These are phyloP conservation scores for Pichia terricola DNA, from an alignment of 1,139 yeast genomes.

Conservation along the genomic window DNA sequence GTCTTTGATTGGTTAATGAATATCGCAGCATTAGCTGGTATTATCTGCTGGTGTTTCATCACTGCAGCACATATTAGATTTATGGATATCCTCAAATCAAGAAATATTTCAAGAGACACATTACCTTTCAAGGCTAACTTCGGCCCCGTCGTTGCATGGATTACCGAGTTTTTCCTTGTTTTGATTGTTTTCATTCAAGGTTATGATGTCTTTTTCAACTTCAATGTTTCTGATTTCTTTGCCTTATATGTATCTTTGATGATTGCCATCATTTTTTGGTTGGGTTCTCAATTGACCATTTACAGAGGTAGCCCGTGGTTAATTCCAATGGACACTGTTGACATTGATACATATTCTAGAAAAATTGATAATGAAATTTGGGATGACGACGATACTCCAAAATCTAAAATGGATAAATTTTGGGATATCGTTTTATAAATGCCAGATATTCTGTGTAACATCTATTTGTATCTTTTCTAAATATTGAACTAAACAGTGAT, in stretches of 20 bases:
- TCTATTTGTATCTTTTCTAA: conserved; percentile 40
- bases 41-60: conserved; percentile 67
- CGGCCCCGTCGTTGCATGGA: conserved; percentile 56
- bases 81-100: conserved; percentile 47
- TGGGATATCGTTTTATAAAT: conserved; percentile 35
- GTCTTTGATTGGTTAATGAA: conserved; percentile 83
- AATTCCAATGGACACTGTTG: conserved; percentile 38
- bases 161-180: conserved; percentile 40
- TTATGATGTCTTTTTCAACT: conserved; percentile 47
- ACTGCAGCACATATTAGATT: conserved; percentile 58
- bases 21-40: conserved; percentile 69
- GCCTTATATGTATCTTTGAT: conserved; percentile 59
- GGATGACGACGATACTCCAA: conserved; percentile 7
- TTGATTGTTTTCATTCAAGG: conserved; percentile 64
- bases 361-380: conserved; percentile 16
- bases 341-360: conserved; percentile 20
- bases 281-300: conserved; percentile 31
- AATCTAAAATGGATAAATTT: conserved; percentile 16
- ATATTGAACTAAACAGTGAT: neutral
- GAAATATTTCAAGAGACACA: conserved; percentile 54
- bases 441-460: conserved; percentile 24
- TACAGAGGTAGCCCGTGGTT: conserved; percentile 32
- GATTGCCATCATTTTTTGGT: conserved; percentile 43
- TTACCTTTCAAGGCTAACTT: conserved; percentile 61
- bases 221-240: conserved; percentile 48